Evolutionary conservation across 192 early-diverging fungal genomes (phyloP), one percentile per base, ranked within the genome.

Genomic region (Rhizophagus sp.): DNA sequence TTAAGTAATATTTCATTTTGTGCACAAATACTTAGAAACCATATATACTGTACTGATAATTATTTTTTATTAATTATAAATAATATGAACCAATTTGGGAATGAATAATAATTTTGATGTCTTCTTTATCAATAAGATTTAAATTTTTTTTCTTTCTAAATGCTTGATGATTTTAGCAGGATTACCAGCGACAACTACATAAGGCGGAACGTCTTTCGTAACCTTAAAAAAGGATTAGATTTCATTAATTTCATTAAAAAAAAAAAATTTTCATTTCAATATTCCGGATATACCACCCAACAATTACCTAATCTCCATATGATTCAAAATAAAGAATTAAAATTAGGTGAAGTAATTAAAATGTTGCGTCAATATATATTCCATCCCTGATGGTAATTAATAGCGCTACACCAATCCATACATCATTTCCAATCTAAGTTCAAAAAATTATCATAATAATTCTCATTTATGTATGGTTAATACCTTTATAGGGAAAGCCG

Each of bases 371-470:
- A 36, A 36, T 36, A 71, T 36, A 41, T 68, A 79, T 85, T 27
- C 94, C 91, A 74, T 95, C 84, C 5, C 97, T 96, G 78, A 98
- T 93, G 0, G 93, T 97, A 8, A 98, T 91, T 91, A 9, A 93
- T 89, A 0, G 88, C 90, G 27, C 89, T 87, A 25, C 97, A 9
- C 97, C 96, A 47, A 98, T 83, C 96, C 96, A 97, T 41, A 94
- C 93, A 80, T 96, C 88, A 71, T 94, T 90, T 30, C 95, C 96
- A 72, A 98, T 98, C 82, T 75, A 79, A 61, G 19, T n/a, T 70
- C 24, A 10, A 41, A 22, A 39, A 70, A 41, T 17, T 17, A 50
- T 15, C 5, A 50, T 15, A 50, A 0, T 52, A 52, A 52, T 15
- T 52, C n/a, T n/a, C n/a, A n/a, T 17, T 19, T 3, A 4, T 13